Evolutionary conservation across 176 grass and related monocot genomes (phyloP), one percentile per base, ranked within the genome.

Genomic region (Cymbopogon citratus): DNA sequence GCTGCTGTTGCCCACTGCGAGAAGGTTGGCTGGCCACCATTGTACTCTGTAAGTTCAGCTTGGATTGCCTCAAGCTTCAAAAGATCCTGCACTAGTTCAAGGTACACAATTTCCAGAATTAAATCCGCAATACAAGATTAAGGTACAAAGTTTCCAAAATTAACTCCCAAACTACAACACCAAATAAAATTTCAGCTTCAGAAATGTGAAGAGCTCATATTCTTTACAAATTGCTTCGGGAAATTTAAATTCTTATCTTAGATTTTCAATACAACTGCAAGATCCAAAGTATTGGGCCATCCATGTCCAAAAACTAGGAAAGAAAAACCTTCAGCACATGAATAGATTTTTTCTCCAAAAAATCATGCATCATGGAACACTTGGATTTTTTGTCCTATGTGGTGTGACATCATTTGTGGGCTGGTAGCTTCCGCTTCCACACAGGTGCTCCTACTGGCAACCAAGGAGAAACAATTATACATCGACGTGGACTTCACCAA

Each of bases 1-100:
- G 79, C 86, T 68, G 92, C 95, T 63, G 76, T 85, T 10, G 95
- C 95, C 95, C 95, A 98, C 64, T 89, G 92, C 18, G 71, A 83
- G 69, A 98, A 93, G 25, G 81, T 88, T 57, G 95, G 88, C 39
- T 94, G 86, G 19, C 77, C 78, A 13, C 86, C 86, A 46, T 89
- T 84, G 80, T 79, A 87, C 19, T 86, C 76, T 12, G 66, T 40
- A 54, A 98, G 73, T 41, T 88, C 71, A 59, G 87, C 69, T 67
- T 90, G 73, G 44, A 90, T 63, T 31, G 75, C 75, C 76, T 95
- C 80, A 43, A 98, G 74, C 79, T 89, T 98, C 27, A 98, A 63
- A 16, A 91, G 63, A 79, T 98, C 92, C 95, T 98, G 88, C 74
- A 48, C 16, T 24, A 67, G 72, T 87, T 75, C 79, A 86, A 76